Conservation (phyloP, 1,284 basidiomycete species). For the Earliella scabrosa region DNA sequence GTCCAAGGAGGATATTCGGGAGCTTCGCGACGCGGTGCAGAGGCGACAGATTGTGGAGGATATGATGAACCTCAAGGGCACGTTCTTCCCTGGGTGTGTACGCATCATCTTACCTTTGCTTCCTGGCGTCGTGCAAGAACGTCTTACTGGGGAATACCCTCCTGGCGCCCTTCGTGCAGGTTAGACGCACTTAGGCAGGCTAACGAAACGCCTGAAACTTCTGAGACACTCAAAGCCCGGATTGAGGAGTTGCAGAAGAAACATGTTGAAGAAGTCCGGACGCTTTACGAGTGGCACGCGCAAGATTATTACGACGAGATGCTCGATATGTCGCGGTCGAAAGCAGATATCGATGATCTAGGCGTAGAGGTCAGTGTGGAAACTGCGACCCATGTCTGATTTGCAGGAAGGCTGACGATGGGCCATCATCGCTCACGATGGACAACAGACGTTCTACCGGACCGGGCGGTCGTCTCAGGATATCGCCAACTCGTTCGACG, state of each 20-base stretch:
- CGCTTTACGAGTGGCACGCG: slow-evolving; percentile 30
- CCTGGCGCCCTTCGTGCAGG: slow-evolving; percentile 6
- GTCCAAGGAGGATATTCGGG: slow-evolving; percentile 10
- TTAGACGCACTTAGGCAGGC: slow-evolving; percentile 24
- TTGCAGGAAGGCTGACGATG: not conserved
- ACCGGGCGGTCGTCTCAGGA: slow-evolving; percentile 2
- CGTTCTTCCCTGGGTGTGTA: slow-evolving; percentile 34
- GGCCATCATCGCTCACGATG: not conserved
- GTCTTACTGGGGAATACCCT: not conserved
- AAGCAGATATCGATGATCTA: slow-evolving; percentile 12
- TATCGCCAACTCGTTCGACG: slow-evolving; percentile 20
- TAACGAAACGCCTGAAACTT: slow-evolving; percentile 23
- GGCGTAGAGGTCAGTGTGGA: slow-evolving; percentile 25
- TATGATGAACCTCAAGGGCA: slow-evolving; percentile 30
- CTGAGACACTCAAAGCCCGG: slow-evolving; percentile 18
- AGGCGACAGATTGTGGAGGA: slow-evolving; percentile 29
- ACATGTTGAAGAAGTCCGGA: slow-evolving; percentile 27
- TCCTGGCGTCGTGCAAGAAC: not conserved
- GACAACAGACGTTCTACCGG: slow-evolving; percentile 12
- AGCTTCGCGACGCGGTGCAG: slow-evolving; percentile 27
- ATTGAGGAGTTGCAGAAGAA: slow-evolving; percentile 24
- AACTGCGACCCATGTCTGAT: not conserved
- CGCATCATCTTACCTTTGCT: not conserved
- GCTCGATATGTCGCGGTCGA: slow-evolving; percentile 25
- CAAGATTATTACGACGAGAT: slow-evolving; percentile 31